Evolutionary conservation across 2,329 filamentous ascomycete genomes (phyloP).

Genomic region (Venturia aucupariae): DNA sequence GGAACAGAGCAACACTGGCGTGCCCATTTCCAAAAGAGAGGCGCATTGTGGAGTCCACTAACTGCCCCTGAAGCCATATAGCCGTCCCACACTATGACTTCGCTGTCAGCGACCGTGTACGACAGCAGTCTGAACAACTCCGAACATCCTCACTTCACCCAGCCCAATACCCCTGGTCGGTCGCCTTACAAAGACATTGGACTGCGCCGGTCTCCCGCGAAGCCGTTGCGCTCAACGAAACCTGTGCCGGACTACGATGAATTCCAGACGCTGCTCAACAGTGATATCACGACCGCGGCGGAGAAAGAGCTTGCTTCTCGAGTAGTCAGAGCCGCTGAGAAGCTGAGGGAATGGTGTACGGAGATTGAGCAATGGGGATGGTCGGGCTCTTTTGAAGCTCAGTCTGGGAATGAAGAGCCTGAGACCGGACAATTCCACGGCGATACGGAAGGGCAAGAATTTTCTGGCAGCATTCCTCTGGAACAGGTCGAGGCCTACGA

Average conservation of each 20-base stretch:
- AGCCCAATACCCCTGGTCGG: neutral
- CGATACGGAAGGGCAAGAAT: conserved; percentile 33
- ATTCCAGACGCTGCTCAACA: conserved; percentile 40
- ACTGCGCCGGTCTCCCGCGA: conserved; percentile 6
- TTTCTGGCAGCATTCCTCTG: conserved; percentile 62
- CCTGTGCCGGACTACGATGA: conserved; percentile 21
- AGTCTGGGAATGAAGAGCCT: conserved; percentile 18
- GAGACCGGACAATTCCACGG: conserved; percentile 19
- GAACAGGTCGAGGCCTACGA: conserved; percentile 60
- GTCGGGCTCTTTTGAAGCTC: conserved; percentile 39
- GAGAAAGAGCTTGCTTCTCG: conserved; percentile 65
- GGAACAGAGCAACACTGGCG: neutral
- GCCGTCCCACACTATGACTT: neutral
- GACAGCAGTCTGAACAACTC: neutral
- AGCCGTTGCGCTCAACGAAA: neutral
- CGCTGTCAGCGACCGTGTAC: neutral
- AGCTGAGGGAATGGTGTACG: conserved; percentile 64
- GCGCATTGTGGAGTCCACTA: neutral
- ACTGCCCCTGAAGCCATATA: neutral
- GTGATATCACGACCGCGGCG: conserved; percentile 52
- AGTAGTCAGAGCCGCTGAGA: conserved; percentile 60
- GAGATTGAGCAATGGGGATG: conserved; percentile 58
- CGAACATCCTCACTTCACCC: conserved; percentile 11
- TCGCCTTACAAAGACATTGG: conserved; percentile 6
- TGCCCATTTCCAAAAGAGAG: neutral